These are phyloP conservation scores for Mycosarcoma mackinlayi DNA, from an alignment of 1,284 basidiomycete genomes.

Conservation along the genomic window DNA sequence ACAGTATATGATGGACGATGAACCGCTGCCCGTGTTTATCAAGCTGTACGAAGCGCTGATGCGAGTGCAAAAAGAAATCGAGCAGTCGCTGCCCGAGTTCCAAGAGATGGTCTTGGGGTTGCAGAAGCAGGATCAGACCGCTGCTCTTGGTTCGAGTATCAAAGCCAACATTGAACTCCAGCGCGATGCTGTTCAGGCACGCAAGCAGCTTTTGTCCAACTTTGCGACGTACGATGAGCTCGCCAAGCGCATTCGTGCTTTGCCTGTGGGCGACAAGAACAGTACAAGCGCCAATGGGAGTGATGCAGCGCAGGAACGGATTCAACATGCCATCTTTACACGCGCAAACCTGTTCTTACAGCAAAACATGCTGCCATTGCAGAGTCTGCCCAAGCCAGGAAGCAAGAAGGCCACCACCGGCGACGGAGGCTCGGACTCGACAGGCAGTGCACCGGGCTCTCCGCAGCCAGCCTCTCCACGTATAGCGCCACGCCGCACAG, in stretches of 20 bases:
- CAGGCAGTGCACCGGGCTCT: conserved; percentile 27
- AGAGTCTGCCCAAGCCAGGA: conserved; percentile 77
- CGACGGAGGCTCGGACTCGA: conserved; percentile 27
- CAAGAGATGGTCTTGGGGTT: conserved; percentile 76
- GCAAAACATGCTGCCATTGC: conserved; percentile 73
- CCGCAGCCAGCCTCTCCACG: conserved; percentile 27
- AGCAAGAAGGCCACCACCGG: conserved; percentile 63
- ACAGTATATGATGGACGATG: conserved; percentile 80
- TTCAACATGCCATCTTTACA: conserved; percentile 83
- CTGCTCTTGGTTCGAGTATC: conserved; percentile 59
- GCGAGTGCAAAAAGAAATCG: conserved; percentile 80
- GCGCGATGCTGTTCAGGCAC: conserved; percentile 75
- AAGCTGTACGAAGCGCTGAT: conserved; percentile 75
- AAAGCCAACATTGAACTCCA: conserved; percentile 63
- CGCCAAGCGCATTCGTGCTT: conserved; percentile 81
- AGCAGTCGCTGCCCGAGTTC: conserved; percentile 77
- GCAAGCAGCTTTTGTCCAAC: conserved; percentile 82
- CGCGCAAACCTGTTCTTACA: conserved; percentile 85
- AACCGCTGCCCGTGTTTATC: conserved; percentile 73
- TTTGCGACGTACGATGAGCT: conserved; percentile 89
- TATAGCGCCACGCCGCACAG: conserved; percentile 5
- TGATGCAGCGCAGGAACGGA: conserved; percentile 77
- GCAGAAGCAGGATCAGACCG: conserved; percentile 69
- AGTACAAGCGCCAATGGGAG: conserved; percentile 10
- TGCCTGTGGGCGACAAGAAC: conserved; percentile 71